Evolutionary conservation across 345 rosid genomes (phyloP), one percentile per base, ranked within the genome.

Genomic region (Dipteronia dyeriana): DNA sequence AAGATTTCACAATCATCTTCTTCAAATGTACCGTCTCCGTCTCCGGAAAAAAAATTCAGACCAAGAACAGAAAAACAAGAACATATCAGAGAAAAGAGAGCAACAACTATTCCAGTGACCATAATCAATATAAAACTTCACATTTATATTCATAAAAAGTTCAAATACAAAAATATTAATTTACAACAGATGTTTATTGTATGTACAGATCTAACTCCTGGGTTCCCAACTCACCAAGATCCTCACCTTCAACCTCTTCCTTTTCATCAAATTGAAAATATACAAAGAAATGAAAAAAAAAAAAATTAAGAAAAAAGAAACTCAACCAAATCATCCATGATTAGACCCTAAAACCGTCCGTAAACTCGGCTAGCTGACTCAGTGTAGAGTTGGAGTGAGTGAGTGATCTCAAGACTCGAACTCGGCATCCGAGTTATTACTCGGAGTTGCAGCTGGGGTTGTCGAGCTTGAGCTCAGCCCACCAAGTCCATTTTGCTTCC

Each of bases 351-450:
- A 54, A 68, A 10, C 22, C 63, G n/a, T 59, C 26, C 25, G 2
- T 22, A 59, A 59, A 59, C 20, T 20, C 22, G 20, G 63, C 2
- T 8, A 56, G 61, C n/a, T 20, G 63, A 16, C 26, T 59, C 63
- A 59, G 26, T n/a, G 63, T 14, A n/a, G 10, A 59, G 25, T 59
- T 22, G 4, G 57, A 53, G 56, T 14, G 26, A 56, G 60, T 49
- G 41, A n/a, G 16, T 57, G 29, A 57, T 71, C 64, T 78, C 76
- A 63, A 2, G 63, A 77, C 61, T 31, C 63, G 0, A 53, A 16
- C 1, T 54, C 34, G 12, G 20, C 81, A 29, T 67, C 77, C 4
- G 77, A 73, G 29, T 7, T 66, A 39, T 67, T 74, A 79, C 25
- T 23, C 0, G 81, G 69, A 47, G 73, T 61, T 17, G 45, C 43